These are phyloP conservation scores for Fusarium dimerum DNA, from an alignment of 2,329 filamentous ascomycete genomes.

Conservation along the genomic window DNA sequence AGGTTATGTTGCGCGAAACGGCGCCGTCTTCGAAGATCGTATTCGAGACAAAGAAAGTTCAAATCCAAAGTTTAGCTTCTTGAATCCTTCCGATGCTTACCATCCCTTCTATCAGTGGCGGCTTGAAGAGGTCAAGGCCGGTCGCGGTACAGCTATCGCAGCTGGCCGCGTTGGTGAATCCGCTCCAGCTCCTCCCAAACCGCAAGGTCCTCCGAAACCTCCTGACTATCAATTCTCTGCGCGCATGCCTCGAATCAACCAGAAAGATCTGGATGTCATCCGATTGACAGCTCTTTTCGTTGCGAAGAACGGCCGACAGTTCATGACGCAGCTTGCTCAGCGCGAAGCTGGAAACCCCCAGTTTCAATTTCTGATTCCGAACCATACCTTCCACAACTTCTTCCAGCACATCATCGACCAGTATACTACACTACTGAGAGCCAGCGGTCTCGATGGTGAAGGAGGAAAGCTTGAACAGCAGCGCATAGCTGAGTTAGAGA, in stretches of 20 bases:
- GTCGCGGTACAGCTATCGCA: slow-evolving; percentile 76
- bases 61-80: slow-evolving; percentile 90
- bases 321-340: slow-evolving; percentile 87
- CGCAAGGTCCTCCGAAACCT: slow-evolving; percentile 81
- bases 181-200: slow-evolving; percentile 57
- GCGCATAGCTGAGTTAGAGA: slow-evolving; percentile 70
- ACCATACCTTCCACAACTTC: slow-evolving; percentile 95
- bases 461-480: slow-evolving; percentile 70
- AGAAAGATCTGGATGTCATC: slow-evolving; percentile 79
- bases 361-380: slow-evolving; percentile 93
- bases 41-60: slow-evolving; percentile 81
- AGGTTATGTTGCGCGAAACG: slow-evolving; percentile 77
- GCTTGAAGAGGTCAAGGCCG: slow-evolving; percentile 79
- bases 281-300: slow-evolving; percentile 85
- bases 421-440: slow-evolving; percentile 77
- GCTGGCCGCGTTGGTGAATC: slow-evolving; percentile 72
- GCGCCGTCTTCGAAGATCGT: slow-evolving; percentile 73
- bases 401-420: slow-evolving; percentile 92
- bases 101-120: slow-evolving; percentile 90
- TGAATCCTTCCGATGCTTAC: slow-evolving; percentile 80
- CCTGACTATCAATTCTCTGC: slow-evolving; percentile 91
- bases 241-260: slow-evolving; percentile 95
- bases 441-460: slow-evolving; percentile 66
- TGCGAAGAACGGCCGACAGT: slow-evolving; percentile 88
- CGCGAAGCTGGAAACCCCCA: slow-evolving; percentile 88